Evolutionary conservation across 805 yeast genomes (phyloP), one percentile per base, ranked within the genome.

Genomic region (Yarrowia sp.): DNA sequence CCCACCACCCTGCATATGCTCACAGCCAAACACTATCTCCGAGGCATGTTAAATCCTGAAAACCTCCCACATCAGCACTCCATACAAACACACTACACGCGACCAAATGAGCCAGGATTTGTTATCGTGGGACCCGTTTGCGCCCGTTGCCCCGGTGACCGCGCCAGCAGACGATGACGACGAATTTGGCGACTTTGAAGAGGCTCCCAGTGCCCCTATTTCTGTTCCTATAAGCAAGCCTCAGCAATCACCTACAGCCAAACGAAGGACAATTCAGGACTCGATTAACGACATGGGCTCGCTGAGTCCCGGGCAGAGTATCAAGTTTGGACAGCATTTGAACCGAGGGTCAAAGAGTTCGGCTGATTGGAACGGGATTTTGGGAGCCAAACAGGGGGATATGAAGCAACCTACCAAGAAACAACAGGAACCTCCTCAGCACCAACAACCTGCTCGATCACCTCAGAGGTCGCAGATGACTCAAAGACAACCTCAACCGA

Each of bases 161-260:
- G 47, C 31, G 15, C n/a, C 42, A 14, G 17, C 35, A 4, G 61
- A 55, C 47, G 61, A 66, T 22, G 72, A 70, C 28, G 73, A 71
- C 48, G 83, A 80, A 68, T 84, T 85, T 53, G 88, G 79, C 18
- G 73, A 71, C 28, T 71, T 70, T 70, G 86, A 86, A 8, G 89
- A 84, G 68, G 83, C 83, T 8, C 14, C 50, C 53, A 31, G 32
- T n/a, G 35, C 51, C 62, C 48, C 65, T 35, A 32, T 32, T 39
- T 32, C 51, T 10, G 47, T 41, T 1, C 36, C 51, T 22, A 3
- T 5, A 3, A 22, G 28, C 28, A 22, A 22, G 28, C 51, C 51
- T 14, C 18, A 22, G 4, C 43, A 17, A 5, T 10, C 58, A 4
- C 42, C 58, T 4, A 15, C 11, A 38, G 15, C 9, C 28, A 22